Conservation (phyloP, 176 grass and related monocot species). For the Aegilops longissima region DNA sequence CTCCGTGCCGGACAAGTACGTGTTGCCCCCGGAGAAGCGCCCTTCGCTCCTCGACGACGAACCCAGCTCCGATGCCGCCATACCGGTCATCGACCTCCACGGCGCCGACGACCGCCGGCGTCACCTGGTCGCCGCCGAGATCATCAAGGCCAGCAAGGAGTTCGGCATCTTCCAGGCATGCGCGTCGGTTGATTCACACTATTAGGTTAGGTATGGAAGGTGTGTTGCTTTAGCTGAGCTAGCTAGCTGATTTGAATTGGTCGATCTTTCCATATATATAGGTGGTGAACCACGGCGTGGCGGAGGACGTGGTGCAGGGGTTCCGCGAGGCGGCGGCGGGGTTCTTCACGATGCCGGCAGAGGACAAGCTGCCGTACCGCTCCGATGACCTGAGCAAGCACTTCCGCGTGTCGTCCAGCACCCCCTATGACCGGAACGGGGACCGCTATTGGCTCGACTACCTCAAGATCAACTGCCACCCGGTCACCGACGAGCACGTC, state of each 20-base stretch:
- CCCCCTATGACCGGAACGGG: conserved; percentile 39
- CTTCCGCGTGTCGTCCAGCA: conserved; percentile 21
- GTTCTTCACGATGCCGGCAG: neutral
- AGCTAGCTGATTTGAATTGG: too few species aligned
- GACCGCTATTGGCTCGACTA: conserved; percentile 61
- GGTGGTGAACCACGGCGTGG: conserved; percentile 9
- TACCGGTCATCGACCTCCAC: neutral
- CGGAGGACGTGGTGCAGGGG: neutral
- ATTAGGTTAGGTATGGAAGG: neutral
- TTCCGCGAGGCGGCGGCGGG: neutral
- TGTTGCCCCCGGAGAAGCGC: neutral
- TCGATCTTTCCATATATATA: neutral
- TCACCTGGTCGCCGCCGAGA: neutral
- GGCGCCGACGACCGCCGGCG: neutral
- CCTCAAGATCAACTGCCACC: conserved; percentile 30
- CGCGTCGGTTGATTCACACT: too few species aligned
- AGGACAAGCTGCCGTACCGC: neutral
- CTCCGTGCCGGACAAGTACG: neutral
- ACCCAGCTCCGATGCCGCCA: neutral
- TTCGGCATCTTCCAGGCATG: conserved; percentile 6
- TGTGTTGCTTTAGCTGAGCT: neutral
- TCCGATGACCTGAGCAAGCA: neutral
- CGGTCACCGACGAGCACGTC: conserved; percentile 24
- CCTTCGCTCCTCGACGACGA: neutral
- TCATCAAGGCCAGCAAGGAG: neutral